Percentiles rank a stretch among this genome's conserved stretches.
Conservation (phyloP, 2,329 filamentous ascomycete genomes). For the Claviceps paspali region DNA sequence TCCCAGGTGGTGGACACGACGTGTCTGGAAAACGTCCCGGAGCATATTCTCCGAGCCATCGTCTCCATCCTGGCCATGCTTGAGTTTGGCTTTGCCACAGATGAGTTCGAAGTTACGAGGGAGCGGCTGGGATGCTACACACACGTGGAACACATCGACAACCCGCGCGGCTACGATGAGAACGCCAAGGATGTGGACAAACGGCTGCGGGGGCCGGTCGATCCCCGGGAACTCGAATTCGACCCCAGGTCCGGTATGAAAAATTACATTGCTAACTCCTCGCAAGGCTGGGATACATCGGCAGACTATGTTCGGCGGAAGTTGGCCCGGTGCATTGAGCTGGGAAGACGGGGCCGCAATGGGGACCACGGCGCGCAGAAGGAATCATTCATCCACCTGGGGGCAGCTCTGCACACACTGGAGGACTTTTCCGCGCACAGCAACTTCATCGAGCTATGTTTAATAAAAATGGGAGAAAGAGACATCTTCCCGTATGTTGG, state of each 20-base stretch:
- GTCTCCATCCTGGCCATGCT: slow-evolving; percentile 16
- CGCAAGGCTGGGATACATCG: slow-evolving; percentile 66
- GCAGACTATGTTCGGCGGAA: slow-evolving; percentile 63
- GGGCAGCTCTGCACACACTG: slow-evolving; percentile 56
- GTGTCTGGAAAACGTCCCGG: slow-evolving; percentile 16
- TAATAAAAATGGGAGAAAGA: slow-evolving; percentile 52
- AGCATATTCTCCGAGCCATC: slow-evolving; percentile 15
- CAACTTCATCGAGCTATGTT: slow-evolving; percentile 59
- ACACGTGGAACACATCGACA: slow-evolving; percentile 56
- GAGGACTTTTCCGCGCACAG: slow-evolving; percentile 54
- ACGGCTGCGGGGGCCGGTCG: slow-evolving; percentile 9
- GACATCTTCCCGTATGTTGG: slow-evolving; percentile 43
- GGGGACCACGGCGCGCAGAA: slow-evolving; percentile 40
- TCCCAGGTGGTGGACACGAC: slow-evolving; percentile 59
- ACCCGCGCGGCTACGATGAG: slow-evolving; percentile 61
- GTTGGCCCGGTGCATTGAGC: slow-evolving; percentile 53
- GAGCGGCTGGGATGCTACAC: slow-evolving; percentile 64
- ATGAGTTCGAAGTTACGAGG: slow-evolving; percentile 65
- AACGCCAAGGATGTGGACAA: slow-evolving; percentile 62
- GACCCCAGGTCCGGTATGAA: slow-evolving; percentile 74
- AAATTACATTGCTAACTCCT: slow-evolving; percentile 81
- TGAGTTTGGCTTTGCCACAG: slow-evolving; percentile 50
- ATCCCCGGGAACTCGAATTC: slow-evolving; percentile 47
- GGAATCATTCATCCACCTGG: slow-evolving; percentile 55
- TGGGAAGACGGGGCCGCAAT: slow-evolving; percentile 50